Base-by-base conservation (phyloP, 192 early-diverging fungal species). In the Mortierella antarctica region DNA sequence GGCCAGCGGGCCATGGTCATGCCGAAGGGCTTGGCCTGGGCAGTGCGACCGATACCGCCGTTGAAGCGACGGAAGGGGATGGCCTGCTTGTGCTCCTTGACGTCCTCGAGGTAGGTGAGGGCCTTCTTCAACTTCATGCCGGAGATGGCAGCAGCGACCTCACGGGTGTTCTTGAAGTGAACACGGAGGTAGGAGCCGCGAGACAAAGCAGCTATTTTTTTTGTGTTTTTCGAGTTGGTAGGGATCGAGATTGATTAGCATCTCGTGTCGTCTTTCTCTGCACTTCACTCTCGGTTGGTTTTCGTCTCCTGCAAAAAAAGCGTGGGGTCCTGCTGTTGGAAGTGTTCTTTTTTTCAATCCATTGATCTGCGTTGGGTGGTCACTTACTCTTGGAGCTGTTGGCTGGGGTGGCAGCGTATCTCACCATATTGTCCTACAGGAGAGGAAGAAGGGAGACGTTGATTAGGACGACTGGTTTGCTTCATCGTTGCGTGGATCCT, bases 151-250 rank as follows among this genome's bases (percentile, higher is more conserved):
- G 88, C 91, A 83, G 96, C 96, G 67, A 95, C 89, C 88, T 99
- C 97, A 77, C 94, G 96, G 56, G 97, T 97, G 93, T 99, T 99
- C 92, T 99, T 97, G 92, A 97, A 98, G 86, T 90, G 89, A 86
- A 93, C 94, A 85, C 95, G 94, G 78, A 98, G 92, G 93, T 97
- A 96, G 58, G 91, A 91, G 76, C 95, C 96, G 67, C 93, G 92
- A 83, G 95, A 89, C 91, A 94, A 92, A 82, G 94, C 94, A 86
- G 92, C 92, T 91, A 85, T 51, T 53, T 57, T 65, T 20, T 47
- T 42, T 4, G 14, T 62, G n/a, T 62, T 20, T 2, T 40, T 48
- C 39, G 14, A 60, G 47, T 56, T 21, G 67, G 20, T 12, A 11
- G 39, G 20, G 47, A 6, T 12, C n/a, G 10, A 21, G 50, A 17